Percentiles rank a stretch among this genome's conserved stretches.
These are phyloP conservation scores for Physcomitrellopsis africana DNA, from an alignment of 225 moss, liverwort and hornwort species.

Conservation along the genomic window DNA sequence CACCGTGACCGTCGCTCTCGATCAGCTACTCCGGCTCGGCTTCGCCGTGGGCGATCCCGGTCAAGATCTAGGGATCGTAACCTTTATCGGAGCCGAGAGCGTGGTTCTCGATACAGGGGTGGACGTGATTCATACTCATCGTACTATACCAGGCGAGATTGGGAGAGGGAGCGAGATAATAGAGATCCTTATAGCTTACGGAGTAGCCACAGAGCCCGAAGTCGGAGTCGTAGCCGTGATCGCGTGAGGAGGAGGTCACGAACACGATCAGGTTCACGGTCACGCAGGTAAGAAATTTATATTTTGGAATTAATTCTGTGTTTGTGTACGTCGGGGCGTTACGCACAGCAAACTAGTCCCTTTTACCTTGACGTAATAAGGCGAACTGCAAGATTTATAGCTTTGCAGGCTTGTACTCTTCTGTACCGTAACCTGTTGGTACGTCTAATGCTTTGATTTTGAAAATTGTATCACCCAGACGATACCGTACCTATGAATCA, in stretches of 20 bases:
- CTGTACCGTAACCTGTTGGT: not conserved
- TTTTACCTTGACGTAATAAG: not conserved
- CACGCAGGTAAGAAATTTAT: slow-evolving; percentile 49
- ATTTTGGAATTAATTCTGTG: not conserved
- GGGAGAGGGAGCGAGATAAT: slow-evolving; percentile 67
- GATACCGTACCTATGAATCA: slow-evolving; percentile 50
- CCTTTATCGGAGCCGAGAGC: slow-evolving; percentile 69
- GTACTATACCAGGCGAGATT: slow-evolving; percentile 76
- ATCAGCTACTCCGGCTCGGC: slow-evolving; percentile 84
- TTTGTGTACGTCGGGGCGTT: no score
- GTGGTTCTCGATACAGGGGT: slow-evolving; percentile 73
- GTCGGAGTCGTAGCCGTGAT: slow-evolving; percentile 70
- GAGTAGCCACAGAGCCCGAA: slow-evolving; percentile 70
- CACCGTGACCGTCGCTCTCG: slow-evolving; percentile 83
- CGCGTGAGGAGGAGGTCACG: slow-evolving; percentile 80
- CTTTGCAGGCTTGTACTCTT: not conserved
- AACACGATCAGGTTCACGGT: slow-evolving; percentile 65
- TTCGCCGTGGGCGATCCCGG: slow-evolving; percentile 77
- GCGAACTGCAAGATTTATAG: not conserved
- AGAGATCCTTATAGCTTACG: slow-evolving; percentile 64
- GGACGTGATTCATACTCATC: slow-evolving; percentile 85
- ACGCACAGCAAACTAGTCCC: no score
- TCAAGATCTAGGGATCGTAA: slow-evolving; percentile 74
- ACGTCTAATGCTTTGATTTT: slow-evolving; percentile 20
- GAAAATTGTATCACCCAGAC: slow-evolving; percentile 63